Evolutionary conservation across 2,329 filamentous ascomycete species (phyloP).

Genomic region (Fonsecaea multimorphosa): DNA sequence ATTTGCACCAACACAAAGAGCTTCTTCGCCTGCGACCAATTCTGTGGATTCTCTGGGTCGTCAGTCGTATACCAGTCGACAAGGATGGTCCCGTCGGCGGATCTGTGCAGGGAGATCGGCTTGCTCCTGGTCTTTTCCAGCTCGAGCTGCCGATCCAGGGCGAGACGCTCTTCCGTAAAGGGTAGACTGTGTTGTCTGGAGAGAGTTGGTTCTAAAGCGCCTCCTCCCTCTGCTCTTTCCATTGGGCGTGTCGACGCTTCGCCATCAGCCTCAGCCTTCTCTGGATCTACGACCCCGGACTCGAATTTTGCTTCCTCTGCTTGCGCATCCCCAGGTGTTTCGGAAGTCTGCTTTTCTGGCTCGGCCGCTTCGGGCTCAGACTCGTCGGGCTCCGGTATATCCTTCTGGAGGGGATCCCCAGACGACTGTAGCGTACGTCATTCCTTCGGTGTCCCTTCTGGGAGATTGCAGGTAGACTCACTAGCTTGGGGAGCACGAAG

Average conservation of each 20-base stretch:
- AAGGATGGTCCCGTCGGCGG: constrained; percentile 42
- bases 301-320: background rate
- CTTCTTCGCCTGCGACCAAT: constrained; percentile 39
- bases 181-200: constrained; percentile 12
- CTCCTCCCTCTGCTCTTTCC: background rate
- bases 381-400: background rate
- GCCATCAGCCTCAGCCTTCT: background rate
- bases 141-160: constrained; percentile 42
- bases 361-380: background rate
- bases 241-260: background rate
- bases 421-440: background rate
- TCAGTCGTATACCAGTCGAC: constrained; percentile 38
- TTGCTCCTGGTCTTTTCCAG: constrained; percentile 40
- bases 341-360: background rate
- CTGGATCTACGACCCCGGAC: background rate
- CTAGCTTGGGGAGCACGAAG: constrained; percentile 38
- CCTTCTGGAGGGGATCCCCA: background rate
- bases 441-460: background rate
- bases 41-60: constrained; percentile 41
- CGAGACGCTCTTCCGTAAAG: constrained; percentile 42
- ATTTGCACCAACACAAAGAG: constrained; percentile 34
- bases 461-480: constrained; percentile 11
- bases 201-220: background rate
- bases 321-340: background rate
- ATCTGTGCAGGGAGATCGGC: constrained; percentile 42